These are phyloP conservation scores for Narthecium ossifragum DNA, from an alignment of 106 monocot species.

Conservation along the genomic window DNA sequence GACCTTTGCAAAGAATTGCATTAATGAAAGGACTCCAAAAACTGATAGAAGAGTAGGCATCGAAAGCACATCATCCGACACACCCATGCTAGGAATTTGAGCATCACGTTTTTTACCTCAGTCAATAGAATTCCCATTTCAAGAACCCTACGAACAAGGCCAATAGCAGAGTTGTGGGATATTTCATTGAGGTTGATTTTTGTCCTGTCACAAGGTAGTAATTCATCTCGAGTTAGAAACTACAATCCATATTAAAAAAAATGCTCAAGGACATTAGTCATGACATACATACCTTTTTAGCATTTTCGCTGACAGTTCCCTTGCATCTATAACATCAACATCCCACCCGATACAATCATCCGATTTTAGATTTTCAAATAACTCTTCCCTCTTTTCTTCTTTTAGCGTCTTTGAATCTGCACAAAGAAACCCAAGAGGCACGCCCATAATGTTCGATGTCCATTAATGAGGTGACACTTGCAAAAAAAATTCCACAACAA, in stretches of 20 bases:
- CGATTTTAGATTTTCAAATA: conserved; percentile 78
- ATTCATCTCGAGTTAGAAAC: no score
- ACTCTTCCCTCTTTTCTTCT: conserved; percentile 94
- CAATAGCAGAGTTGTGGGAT: conserved; percentile 96
- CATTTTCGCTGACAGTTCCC: conserved; percentile 93
- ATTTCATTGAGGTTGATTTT: conserved; percentile 98
- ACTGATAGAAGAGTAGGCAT: background rate
- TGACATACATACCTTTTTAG: conserved; percentile 46
- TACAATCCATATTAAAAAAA: no score
- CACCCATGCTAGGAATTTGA: background rate
- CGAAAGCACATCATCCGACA: background rate
- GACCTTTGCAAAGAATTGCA: conserved; percentile 37
- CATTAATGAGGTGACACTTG: no score
- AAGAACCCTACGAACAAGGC: conserved; percentile 77
- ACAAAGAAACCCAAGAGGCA: conserved; percentile 3
- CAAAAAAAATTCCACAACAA: no score
- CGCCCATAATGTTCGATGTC: no score
- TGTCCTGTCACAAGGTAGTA: no score
- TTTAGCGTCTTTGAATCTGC: conserved; percentile 98
- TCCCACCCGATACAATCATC: conserved; percentile 83
- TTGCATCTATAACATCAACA: conserved; percentile 92
- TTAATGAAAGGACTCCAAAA: background rate
- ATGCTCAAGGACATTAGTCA: background rate
- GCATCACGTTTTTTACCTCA: conserved; percentile 42
- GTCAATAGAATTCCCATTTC: conserved; percentile 77